Percentiles rank a stretch among this genome's conserved stretches.
Conservation (phyloP, 441 rosid genomes). For the Gossypium aridum region DNA sequence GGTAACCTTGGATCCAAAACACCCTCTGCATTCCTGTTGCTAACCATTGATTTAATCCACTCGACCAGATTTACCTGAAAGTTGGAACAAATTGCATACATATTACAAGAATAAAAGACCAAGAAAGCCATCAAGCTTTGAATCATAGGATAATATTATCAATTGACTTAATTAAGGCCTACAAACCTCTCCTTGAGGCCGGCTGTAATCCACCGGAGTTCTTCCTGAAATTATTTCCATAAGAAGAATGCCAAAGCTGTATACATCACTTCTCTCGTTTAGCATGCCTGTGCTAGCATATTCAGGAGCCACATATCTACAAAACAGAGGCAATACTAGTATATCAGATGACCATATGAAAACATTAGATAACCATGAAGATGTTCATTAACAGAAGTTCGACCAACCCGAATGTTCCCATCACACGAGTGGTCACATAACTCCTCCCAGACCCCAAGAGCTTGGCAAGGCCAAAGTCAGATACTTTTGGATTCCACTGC, state of each 20-base stretch:
- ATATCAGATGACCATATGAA: not conserved
- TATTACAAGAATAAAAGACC: not conserved
- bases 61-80: conserved; percentile 77
- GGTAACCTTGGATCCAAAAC: conserved; percentile 73
- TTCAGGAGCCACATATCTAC: conserved; percentile 89
- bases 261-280: conserved; percentile 87
- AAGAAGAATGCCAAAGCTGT: conserved; percentile 82
- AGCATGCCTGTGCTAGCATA: conserved; percentile 94
- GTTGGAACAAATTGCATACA: not conserved
- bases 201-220: conserved; percentile 84
- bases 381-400: conserved; percentile 5
- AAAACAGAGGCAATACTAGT: conserved; percentile 10
- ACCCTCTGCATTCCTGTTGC: conserved; percentile 61
- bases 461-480: conserved; percentile 91
- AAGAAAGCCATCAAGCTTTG: not conserved
- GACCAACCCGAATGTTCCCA: conserved; percentile 88
- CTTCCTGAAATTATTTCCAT: conserved; percentile 90
- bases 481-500: conserved; percentile 84
- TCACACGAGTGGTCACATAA: conserved; percentile 82
- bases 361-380: not conserved
- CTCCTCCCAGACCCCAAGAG: conserved; percentile 74
- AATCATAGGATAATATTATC: not conserved
- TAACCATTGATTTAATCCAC: conserved; percentile 82
- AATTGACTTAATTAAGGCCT: not conserved
- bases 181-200: conserved; percentile 69